Conservation (phyloP, 176 grass and related monocot genomes). For the Triticum turgidum region DNA sequence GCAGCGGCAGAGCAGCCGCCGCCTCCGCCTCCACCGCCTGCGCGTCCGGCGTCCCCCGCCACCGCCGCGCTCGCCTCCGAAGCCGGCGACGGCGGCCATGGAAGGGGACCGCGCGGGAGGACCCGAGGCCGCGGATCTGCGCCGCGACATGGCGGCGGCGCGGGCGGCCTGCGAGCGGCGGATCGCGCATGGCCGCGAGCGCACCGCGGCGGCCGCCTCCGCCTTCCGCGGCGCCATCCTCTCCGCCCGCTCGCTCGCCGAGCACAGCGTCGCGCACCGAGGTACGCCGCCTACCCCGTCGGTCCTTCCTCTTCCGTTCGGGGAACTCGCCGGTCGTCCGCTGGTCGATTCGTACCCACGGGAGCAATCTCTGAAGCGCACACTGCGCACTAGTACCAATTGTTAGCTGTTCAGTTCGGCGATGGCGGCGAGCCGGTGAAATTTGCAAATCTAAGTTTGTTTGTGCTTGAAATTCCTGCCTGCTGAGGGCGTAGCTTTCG, state of each 20-base stretch:
- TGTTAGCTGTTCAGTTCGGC: neutral
- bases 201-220: conserved; percentile 23
- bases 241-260: conserved; percentile 57
- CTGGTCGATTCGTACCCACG: too few relatives aligned
- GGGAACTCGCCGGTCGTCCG: neutral
- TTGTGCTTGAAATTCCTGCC: too few relatives aligned
- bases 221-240: conserved; percentile 53
- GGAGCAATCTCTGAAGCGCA: too few relatives aligned
- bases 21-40: neutral
- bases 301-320: neutral
- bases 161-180: conserved; percentile 29
- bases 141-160: conserved; percentile 34
- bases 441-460: too few relatives aligned
- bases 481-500: too few relatives aligned
- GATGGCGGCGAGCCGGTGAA: neutral
- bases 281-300: conserved; percentile 20
- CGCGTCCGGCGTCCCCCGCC: too few relatives aligned
- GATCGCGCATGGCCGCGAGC: conserved; percentile 26
- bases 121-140: neutral
- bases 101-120: neutral
- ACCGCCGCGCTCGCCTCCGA: neutral
- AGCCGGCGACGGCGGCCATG: conserved; percentile 14
- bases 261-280: conserved; percentile 40
- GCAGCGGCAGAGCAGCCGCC: neutral
- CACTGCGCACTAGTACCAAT: too few relatives aligned